Evolutionary conservation across 495 filamentous ascomycete genomes (phyloP).

Genomic region (Aspergillus wentii): DNA sequence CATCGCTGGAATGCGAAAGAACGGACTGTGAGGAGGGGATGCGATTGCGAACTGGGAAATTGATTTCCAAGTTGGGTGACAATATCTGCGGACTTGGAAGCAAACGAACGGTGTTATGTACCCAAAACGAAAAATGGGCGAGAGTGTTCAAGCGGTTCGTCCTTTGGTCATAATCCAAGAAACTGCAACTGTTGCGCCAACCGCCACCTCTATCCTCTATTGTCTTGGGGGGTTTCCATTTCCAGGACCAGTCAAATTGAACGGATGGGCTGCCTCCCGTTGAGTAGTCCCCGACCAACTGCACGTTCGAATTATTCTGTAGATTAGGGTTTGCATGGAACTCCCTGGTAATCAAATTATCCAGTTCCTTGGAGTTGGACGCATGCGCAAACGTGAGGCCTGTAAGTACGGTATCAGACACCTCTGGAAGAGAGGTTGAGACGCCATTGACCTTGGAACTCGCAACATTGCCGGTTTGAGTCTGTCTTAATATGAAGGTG

Average conservation of each 20-base stretch:
- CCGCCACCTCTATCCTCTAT: constrained; percentile 82
- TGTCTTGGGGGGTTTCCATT: constrained; percentile 85
- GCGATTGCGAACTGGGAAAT: constrained; percentile 69
- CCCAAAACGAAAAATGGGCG: constrained; percentile 91
- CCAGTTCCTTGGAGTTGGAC: constrained; percentile 77
- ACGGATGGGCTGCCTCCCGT: constrained; percentile 78
- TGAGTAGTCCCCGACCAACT: constrained; percentile 80
- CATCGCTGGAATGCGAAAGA: constrained; percentile 69
- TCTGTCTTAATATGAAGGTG: constrained; percentile 79
- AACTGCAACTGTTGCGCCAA: constrained; percentile 94
- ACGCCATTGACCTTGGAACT: constrained; percentile 46
- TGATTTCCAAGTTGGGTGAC: constrained; percentile 66
- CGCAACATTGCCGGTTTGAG: constrained; percentile 38
- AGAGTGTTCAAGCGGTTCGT: constrained; percentile 85
- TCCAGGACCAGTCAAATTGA: constrained; percentile 93
- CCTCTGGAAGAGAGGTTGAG: constrained; percentile 39
- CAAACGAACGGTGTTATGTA: constrained; percentile 58
- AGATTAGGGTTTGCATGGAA: constrained; percentile 97
- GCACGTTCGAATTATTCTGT: constrained; percentile 94
- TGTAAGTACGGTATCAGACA: constrained; percentile 71
- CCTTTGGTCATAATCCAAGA: constrained; percentile 93
- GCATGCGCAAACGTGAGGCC: constrained; percentile 91
- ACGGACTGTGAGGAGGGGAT: constrained; percentile 77
- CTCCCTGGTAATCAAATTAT: constrained; percentile 88
- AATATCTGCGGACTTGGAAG: constrained; percentile 40